These are phyloP conservation scores for Panicum virgatum DNA, from an alignment of 202 grass and related monocot species.

Conservation along the genomic window DNA sequence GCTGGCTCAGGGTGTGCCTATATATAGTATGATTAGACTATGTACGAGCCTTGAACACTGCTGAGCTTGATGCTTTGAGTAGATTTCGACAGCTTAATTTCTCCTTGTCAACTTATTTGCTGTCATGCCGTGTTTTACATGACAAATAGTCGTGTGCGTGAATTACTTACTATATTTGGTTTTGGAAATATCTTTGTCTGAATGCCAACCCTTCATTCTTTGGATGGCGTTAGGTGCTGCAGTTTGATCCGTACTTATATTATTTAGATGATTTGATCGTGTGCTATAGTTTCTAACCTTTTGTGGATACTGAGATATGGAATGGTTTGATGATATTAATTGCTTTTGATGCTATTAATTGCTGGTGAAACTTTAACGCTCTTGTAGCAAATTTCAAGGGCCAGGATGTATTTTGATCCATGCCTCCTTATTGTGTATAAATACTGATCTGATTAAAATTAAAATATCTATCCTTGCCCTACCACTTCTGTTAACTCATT, in stretches of 20 bases:
- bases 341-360: background rate
- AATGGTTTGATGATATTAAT: background rate
- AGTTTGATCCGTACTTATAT: background rate
- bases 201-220: background rate
- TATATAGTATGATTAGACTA: background rate
- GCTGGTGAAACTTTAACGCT: background rate
- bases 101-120: background rate
- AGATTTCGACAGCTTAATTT: slow-evolving; percentile 1
- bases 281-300: background rate
- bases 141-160: background rate
- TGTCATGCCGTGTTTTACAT: background rate
- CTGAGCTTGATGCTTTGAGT: background rate
- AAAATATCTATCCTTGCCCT: background rate
- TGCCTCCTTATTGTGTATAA: background rate
- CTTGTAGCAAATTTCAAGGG: background rate
- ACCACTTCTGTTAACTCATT: background rate
- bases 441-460: background rate
- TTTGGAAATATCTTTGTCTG: background rate
- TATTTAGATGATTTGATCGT: slow-evolving; percentile 23
- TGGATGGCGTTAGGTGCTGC: background rate
- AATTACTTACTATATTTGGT: background rate
- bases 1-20: background rate
- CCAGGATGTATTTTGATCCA: background rate
- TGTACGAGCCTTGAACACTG: background rate
- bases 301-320: background rate